Evolutionary conservation across 345 rosid genomes (phyloP), one percentile per base, ranked within the genome.

Genomic region (Punica granatum): DNA sequence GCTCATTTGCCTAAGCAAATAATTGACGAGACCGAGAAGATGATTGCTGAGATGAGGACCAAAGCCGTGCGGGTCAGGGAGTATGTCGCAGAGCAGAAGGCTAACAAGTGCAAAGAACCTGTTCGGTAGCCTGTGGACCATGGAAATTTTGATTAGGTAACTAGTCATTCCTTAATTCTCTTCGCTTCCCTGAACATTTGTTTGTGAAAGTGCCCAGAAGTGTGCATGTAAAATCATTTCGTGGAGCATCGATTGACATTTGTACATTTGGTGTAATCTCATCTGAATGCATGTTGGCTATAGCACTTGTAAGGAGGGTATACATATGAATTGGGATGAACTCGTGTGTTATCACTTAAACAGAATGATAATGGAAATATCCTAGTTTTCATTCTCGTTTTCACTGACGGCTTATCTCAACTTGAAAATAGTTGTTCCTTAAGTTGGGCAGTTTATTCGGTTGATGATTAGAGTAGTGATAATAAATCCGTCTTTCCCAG

Each of bases 11-110:
- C 74, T 1, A 77, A 82, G 75, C 87, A 84, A 80, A 84, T 80
- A 48, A 41, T 67, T 3, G 83, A 82, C 33, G 85, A 74, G 25
- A 84, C 92, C 0, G 95, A 89, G 78, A 79, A 80, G 83, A 69
- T 84, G 76, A 83, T 89, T 37, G 80, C 79, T 46, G 82, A 67
- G 42, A 86, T 91, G 90, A 80, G 71, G 76, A 73, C 1, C 37
- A 89, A 77, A 72, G 74, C 88, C 37, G 63, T 34, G 39, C 84
- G 74, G 62, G 78, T 90, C 25, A 54, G 42, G 18, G 73, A 83
- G 68, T 77, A 84, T 58, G 74, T 89, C 62, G 77, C 64, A 16
- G 80, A 84, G 77, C 80, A 80, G 77, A 86, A 80, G 82, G 74
- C 59, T 64, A 44, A 78, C 64, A 71, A 76, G 63, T 39, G 14